Conservation (phyloP, 108 stramenopile species). For the Aurantiochytrium sp. region DNA sequence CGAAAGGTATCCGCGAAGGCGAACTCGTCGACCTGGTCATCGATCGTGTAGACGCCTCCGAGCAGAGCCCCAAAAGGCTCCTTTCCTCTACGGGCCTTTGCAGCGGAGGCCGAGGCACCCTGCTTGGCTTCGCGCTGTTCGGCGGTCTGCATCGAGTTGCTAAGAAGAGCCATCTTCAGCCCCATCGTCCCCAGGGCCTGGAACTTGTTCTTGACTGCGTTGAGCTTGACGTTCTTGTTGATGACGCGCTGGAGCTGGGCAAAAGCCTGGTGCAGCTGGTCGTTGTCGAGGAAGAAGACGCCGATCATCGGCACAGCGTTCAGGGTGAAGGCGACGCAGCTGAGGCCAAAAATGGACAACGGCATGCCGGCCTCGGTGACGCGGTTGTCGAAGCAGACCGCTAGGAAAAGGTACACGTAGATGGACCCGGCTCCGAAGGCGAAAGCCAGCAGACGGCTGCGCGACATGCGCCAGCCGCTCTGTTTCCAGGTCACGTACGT, state of each 20-base stretch:
- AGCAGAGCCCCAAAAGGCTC: neutral
- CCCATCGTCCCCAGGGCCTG: constrained; percentile 22
- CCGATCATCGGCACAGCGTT: constrained; percentile 7
- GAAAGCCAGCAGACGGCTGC: neutral
- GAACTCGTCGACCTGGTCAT: neutral
- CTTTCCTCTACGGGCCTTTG: neutral
- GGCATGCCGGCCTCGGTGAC: neutral
- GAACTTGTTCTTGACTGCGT: constrained; percentile 24
- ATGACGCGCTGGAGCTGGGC: neutral
- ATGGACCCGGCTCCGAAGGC: neutral
- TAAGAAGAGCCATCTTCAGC: constrained; percentile 6
- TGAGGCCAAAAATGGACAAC: neutral
- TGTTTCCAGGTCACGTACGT: neutral
- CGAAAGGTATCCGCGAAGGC: neutral
- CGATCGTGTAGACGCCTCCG: neutral
- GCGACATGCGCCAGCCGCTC: constrained; percentile 30
- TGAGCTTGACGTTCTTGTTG: neutral
- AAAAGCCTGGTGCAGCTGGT: constrained; percentile 14
- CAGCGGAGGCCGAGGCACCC: neutral
- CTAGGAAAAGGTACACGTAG: neutral
- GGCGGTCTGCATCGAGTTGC: neutral
- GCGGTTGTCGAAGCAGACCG: constrained; percentile 4
- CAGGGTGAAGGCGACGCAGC: constrained; percentile 7
- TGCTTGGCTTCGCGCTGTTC: neutral
- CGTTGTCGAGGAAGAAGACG: neutral